A percentile compares a stretch with the other conserved stretches of the same genome.
These are phyloP conservation scores for Spatholobus suberectus DNA, from an alignment of 306 rosid genomes.

Conservation along the genomic window DNA sequence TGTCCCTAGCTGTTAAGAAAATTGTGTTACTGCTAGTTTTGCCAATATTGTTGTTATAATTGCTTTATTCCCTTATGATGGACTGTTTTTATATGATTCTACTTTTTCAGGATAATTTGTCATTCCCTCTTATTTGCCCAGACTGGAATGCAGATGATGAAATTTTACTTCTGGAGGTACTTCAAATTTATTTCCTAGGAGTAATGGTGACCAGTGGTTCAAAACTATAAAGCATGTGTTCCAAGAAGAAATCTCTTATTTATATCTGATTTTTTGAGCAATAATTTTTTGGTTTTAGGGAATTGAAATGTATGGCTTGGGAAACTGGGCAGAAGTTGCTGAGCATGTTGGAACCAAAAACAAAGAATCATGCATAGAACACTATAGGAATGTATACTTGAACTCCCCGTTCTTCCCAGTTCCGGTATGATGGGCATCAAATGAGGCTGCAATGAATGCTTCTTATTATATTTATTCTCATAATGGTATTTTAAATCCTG, in stretches of 20 bases:
- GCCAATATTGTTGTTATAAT: constrained; percentile 17
- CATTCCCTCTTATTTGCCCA: constrained; percentile 92
- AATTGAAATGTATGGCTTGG: constrained; percentile 96
- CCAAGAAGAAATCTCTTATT: constrained; percentile 8
- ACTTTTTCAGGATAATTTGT: constrained; percentile 82
- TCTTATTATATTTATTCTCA: constrained; percentile 25
- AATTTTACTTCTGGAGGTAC: constrained; percentile 94
- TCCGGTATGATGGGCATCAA: constrained; percentile 72
- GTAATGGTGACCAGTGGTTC: constrained; percentile 24
- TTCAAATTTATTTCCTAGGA: constrained; percentile 31
- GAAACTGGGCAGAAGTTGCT: constrained; percentile 98
- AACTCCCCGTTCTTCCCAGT: constrained; percentile 85
- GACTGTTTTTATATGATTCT: constrained; percentile 38
- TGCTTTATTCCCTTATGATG: neutral
- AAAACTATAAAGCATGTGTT: constrained; percentile 12
- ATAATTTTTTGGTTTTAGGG: constrained; percentile 60
- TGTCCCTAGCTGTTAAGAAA: neutral
- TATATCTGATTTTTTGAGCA: constrained; percentile 21
- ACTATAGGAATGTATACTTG: constrained; percentile 78
- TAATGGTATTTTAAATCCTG: constrained; percentile 42
- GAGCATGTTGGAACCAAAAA: constrained; percentile 99
- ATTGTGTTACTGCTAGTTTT: constrained; percentile 22
- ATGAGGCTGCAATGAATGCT: constrained; percentile 9
- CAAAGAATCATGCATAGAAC: constrained; percentile 91
- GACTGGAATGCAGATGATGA: constrained; percentile 99